Conservation (phyloP, 371 early-diverging fungal species). For the Mucor circinelloides region DNA sequence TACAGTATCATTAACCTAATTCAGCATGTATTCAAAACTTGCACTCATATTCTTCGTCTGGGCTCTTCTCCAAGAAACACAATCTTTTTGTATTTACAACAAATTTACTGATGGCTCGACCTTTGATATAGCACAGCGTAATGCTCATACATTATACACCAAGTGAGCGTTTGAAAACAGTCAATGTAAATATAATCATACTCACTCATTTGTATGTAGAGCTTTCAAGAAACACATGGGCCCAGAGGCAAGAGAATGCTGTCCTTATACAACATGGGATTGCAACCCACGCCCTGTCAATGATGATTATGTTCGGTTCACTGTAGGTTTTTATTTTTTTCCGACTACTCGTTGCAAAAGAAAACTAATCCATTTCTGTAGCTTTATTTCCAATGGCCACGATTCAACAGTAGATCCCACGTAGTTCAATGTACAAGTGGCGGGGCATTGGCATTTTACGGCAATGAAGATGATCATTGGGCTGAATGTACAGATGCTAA, state of each 20-base stretch:
- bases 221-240: background rate
- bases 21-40: background rate
- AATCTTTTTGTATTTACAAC: conserved; percentile 15
- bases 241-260: conserved; percentile 1
- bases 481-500: background rate
- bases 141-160: background rate
- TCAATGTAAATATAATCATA: too few relatives aligned
- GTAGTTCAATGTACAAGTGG: conserved; percentile 4
- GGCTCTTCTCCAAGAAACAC: background rate
- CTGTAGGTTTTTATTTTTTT: conserved; percentile 2
- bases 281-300: background rate
- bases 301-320: conserved; percentile 1
- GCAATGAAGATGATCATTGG: background rate
- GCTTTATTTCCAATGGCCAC: background rate
- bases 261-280: conserved; percentile 9
- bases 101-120: background rate
- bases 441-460: conserved; percentile 5
- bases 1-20: background rate
- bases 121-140: background rate
- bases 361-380: background rate
- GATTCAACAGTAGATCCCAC: background rate
- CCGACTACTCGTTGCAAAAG: background rate
- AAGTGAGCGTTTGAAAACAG: background rate
- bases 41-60: background rate
- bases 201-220: background rate